Evolutionary conservation across 305 asterid genomes (phyloP), one percentile per base, ranked within the genome.

Genomic region (Fraxinus albicans): DNA sequence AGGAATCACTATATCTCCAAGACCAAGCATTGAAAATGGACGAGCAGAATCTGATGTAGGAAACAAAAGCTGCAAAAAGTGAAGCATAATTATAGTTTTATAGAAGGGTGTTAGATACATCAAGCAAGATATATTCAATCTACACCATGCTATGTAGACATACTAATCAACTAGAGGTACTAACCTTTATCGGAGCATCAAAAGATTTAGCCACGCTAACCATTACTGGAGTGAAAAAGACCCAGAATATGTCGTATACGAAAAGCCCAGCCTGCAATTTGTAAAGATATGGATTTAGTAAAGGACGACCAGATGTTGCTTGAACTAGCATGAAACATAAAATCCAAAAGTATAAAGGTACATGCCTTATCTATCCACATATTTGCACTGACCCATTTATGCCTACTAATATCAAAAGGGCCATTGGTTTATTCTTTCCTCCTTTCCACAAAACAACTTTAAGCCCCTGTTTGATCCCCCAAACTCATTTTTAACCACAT

Each of bases 1-100:
- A 79, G 99, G 99, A 89, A 96, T 95, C 77, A 96, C 99, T 65
- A 93, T 96, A 86, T 96, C 99, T 78, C 99, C 98, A 79, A 96
- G 99, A 82, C 98, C 99, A 76, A 96, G 86, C 99, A 96, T 96
- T 21, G 99, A 96, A 90, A 92, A 96, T 27, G 99, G 99, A 21
- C 98, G 97, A n/a, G 91, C 84, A n/a, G 94, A 47, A 81, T 93
- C 95, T 73, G 94, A 79, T 19, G 99, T 93, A n/a, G 98, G 99
- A 94, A 96, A 96, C 83, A 94, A 88, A 88, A 96, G 98, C 98
- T 96, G 95, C 81, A 89, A 69, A 79, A 81, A 69, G 50, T 47
- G 65, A 76, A 81, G 78, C 53, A 77, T 15, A 77, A 44, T 58
- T 78, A 60, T 67, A 78, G 23, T 35, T 35, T 35, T 35, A 35